phyloP scores from a whole-genome alignment of 225 moss, liverwort and hornwort species.

The Sphagnum contortum region DNA sequence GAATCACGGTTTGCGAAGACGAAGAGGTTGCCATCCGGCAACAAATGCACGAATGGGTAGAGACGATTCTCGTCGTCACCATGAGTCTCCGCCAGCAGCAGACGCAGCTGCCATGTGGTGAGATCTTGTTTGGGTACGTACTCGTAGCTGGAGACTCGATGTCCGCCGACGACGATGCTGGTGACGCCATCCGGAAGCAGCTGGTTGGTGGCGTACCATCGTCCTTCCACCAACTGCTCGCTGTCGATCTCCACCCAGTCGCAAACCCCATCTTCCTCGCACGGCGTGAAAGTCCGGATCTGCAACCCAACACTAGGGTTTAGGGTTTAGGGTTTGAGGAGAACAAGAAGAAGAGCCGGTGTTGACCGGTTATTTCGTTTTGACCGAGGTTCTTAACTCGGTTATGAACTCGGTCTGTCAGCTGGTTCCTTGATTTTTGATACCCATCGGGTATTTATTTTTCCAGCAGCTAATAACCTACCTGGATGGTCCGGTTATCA shows the following conservation, averaged over 20 bases:
- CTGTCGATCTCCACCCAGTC: not conserved
- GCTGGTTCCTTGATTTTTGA: too few relatives aligned
- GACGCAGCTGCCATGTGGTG: not conserved
- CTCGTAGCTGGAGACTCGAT: constrained; percentile 12
- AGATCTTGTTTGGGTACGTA: constrained; percentile 16
- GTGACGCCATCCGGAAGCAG: constrained; percentile 22
- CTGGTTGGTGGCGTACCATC: constrained; percentile 41
- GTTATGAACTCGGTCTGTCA: too few relatives aligned
- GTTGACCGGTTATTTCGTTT: too few relatives aligned
- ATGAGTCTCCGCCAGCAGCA: not conserved
- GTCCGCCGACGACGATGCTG: constrained; percentile 25
- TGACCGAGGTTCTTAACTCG: too few relatives aligned
- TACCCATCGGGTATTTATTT: too few relatives aligned
- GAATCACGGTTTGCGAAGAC: constrained; percentile 22
- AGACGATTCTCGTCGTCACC: not conserved
- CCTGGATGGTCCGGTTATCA: too few relatives aligned
- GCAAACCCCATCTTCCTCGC: not conserved
- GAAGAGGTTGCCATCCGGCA: constrained; percentile 9
- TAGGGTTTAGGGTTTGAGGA: too few relatives aligned
- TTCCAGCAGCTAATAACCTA: too few relatives aligned
- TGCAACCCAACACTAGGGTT: not conserved
- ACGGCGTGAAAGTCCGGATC: not conserved
- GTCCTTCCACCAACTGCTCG: constrained; percentile 4
- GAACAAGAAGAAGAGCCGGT: too few relatives aligned
- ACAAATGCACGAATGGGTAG: constrained; percentile 15